Percentiles rank a stretch among this genome's conserved stretches.
phyloP scores from a whole-genome alignment of 352 stramenopile genomes.

The Pythium sp. region DNA sequence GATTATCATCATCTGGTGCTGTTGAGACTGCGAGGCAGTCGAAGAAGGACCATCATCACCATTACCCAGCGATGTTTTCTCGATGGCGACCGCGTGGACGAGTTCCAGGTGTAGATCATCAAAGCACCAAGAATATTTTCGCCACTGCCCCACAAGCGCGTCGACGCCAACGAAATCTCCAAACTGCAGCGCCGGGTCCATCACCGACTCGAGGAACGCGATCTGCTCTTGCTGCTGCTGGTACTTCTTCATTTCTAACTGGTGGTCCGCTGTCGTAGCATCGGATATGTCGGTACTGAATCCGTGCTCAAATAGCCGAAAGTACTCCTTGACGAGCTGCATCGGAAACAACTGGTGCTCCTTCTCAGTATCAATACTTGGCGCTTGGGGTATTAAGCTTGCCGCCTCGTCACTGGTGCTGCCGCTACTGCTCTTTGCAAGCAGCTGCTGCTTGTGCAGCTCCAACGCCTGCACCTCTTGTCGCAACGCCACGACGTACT shows the following conservation, averaged over 20 bases:
- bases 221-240: slow-evolving; percentile 22
- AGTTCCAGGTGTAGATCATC: slow-evolving; percentile 19
- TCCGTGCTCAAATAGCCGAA: slow-evolving; percentile 24
- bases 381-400: neutral
- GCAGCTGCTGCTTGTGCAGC: slow-evolving; percentile 14
- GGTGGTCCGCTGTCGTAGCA: neutral
- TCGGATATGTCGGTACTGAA: neutral
- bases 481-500: slow-evolving; percentile 17
- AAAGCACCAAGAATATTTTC: slow-evolving; percentile 28
- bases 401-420: neutral
- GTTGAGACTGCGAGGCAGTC: neutral
- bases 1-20: neutral
- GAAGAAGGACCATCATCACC: neutral
- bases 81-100: slow-evolving; percentile 4
- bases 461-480: slow-evolving; percentile 24
- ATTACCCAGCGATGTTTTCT: neutral
- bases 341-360: neutral
- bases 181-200: slow-evolving; percentile 34
- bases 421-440: neutral
- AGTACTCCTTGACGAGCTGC: slow-evolving; percentile 16
- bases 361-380: neutral
- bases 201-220: slow-evolving; percentile 37
- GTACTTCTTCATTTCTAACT: neutral
- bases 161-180: slow-evolving; percentile 27
- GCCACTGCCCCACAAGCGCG: slow-evolving; percentile 35